phyloP scores from a whole-genome alignment of 2,329 filamentous ascomycete genomes.

The Lachnellula cervina region DNA sequence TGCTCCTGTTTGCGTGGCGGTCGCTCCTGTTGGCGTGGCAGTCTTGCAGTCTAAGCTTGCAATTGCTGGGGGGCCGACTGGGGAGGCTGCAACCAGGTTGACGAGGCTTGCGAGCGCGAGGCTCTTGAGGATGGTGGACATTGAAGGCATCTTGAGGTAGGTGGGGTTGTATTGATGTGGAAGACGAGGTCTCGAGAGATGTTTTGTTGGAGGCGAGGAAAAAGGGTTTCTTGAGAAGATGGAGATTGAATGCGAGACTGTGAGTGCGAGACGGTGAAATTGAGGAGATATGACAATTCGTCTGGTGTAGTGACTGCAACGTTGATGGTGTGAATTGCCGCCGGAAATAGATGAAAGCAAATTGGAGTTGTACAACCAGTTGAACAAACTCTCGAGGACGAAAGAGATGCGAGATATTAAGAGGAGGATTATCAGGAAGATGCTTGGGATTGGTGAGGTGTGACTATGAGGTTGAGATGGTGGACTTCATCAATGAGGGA shows the following conservation, averaged over 20 bases:
- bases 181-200: not conserved
- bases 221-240: not conserved
- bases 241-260: not conserved
- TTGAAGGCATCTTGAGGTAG: slow-evolving; percentile 22
- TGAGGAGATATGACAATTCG: not conserved
- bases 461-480: not conserved
- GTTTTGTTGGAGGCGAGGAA: not conserved
- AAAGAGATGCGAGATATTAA: not conserved
- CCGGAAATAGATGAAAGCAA: slow-evolving; percentile 1
- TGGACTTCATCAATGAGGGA: not conserved
- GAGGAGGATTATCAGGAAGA: not conserved
- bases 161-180: not conserved
- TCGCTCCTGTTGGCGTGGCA: not conserved
- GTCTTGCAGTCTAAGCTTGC: not conserved
- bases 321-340: not conserved
- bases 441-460: not conserved
- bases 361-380: slow-evolving; percentile 11
- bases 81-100: slow-evolving; percentile 16
- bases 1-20: not conserved
- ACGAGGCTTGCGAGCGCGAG: slow-evolving; percentile 19
- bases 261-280: not conserved
- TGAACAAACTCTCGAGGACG: slow-evolving; percentile 3
- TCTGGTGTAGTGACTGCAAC: too few species aligned
- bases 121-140: slow-evolving; percentile 19
- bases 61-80: not conserved